Evolutionary conservation across 2,329 filamentous ascomycete species (phyloP), one percentile per base, ranked within the genome.

Genomic region (Fusarium brevicatenulatum): DNA sequence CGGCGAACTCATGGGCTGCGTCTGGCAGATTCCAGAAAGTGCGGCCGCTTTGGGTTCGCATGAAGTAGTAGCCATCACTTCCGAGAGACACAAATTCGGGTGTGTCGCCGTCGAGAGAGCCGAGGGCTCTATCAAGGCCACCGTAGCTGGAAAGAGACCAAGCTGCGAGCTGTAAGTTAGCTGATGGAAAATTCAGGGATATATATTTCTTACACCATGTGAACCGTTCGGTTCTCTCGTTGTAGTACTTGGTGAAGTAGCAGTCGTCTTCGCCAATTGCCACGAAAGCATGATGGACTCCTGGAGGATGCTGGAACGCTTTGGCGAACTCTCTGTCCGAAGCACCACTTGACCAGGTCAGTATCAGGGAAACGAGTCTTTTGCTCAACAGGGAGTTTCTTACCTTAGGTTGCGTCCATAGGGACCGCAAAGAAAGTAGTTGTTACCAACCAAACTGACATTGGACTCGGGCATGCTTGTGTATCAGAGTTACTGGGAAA

Each of bases 321-420:
- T 30, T 47, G 25, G 25, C 23, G 44, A 30, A 47, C 25, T 47
- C 25, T 11, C 23, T 25, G 16, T 47, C 18, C 25, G 44, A 21
- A 21, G 44, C 44, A 30, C 25, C 23, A 15, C 44, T 47, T 28
- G 18, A 21, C 5, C 19, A 13, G 18, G 1, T 9, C 11, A 30
- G 18, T 5, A 47, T 25, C 12, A 4, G 4, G 15, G 8, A 7
- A 19, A 7, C 0, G 11, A 47, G 2, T 15, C 6, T n/a, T 7
- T 7, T 11, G 13, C 6, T 21, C 9, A 11, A 15, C 3, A 11
- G 13, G 6, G 9, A 16, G 7, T 13, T 16, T 7, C 25, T 15
- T 13, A n/a, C 44, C 25, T 30, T 16, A 30, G 11, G 9, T 30
- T 47, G 9, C 25, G 25, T 30, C 44, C 44, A 47, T 30, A n/a